Conservation (phyloP, 495 filamentous ascomycete genomes). For the Neurospora sp. region DNA sequence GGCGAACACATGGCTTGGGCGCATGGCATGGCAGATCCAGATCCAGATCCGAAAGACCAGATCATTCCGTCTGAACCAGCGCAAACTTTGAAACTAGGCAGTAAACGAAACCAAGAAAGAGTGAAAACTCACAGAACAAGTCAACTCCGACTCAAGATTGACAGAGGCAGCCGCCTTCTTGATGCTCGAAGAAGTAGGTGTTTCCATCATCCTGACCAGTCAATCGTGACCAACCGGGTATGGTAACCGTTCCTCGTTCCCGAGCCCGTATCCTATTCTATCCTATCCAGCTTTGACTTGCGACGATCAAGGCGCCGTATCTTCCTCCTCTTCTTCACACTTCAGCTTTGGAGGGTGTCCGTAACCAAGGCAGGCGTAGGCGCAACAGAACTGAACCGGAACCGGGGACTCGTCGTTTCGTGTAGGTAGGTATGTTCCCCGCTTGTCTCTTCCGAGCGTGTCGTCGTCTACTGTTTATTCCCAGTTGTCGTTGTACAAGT, state of each 20-base stretch:
- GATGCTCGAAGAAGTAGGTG: background rate
- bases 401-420: background rate
- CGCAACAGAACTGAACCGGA: background rate
- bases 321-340: background rate
- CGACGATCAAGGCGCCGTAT: background rate
- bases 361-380: background rate
- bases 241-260: background rate
- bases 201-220: background rate
- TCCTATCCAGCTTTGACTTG: background rate
- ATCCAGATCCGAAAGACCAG: background rate
- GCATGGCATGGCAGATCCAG: background rate
- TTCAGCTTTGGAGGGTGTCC: background rate
- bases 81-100: background rate
- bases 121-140: constrained; percentile 63
- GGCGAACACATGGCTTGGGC: background rate
- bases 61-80: background rate
- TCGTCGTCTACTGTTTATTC: background rate
- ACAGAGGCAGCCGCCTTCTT: constrained; percentile 14
- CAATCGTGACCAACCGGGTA: background rate
- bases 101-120: background rate
- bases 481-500: background rate
- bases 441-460: background rate
- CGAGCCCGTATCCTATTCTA: background rate
- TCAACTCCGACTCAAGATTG: constrained; percentile 81
- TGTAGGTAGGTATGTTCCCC: background rate